Percentiles rank a stretch among this genome's conserved stretches.
Conservation (phyloP, 129 eudicot species). For the Saposhnikovia divaricata region DNA sequence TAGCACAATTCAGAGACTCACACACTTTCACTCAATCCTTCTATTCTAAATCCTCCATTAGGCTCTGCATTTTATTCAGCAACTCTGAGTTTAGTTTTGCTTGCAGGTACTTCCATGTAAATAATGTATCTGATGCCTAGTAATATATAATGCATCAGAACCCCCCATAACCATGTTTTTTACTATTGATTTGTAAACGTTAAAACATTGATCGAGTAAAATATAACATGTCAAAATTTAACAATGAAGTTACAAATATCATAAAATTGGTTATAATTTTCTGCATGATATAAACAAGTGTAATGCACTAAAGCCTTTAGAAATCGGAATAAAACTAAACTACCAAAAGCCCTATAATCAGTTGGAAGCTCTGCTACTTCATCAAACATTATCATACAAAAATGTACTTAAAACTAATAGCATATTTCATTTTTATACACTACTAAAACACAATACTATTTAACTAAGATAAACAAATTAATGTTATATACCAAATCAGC, state of each 20-base stretch:
- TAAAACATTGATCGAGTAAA: too few species aligned
- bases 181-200: too few species aligned
- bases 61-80: too few species aligned
- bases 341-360: neutral
- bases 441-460: neutral
- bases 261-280: neutral
- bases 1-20: too few species aligned
- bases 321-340: neutral
- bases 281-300: neutral
- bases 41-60: too few species aligned
- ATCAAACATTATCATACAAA: neutral
- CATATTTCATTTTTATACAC: neutral
- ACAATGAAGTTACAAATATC: neutral
- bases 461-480: neutral
- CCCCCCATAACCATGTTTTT: too few species aligned
- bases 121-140: too few species aligned
- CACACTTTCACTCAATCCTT: too few species aligned
- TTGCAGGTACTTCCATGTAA: too few species aligned
- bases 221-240: too few species aligned
- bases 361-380: neutral
- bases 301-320: neutral
- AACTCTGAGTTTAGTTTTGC: too few species aligned
- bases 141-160: too few species aligned
- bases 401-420: neutral
- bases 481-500: constrained; percentile 76